A percentile compares a stretch with the other conserved stretches of the same genome.
phyloP scores from a whole-genome alignment of 768 basidiomycete species.

The Podaxis sp. region DNA sequence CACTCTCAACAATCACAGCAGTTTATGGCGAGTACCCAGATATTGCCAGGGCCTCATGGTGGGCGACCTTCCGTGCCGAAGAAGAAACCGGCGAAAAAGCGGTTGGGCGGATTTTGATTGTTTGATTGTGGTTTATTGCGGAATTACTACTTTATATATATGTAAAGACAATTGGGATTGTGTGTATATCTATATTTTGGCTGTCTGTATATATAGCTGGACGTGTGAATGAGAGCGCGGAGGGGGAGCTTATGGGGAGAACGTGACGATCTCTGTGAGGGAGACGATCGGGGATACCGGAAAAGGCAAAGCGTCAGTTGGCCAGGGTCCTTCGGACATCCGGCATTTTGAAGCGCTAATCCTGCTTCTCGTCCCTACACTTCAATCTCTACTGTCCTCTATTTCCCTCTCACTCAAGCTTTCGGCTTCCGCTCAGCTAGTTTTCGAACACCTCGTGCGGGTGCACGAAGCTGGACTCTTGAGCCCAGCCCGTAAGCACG shows the following conservation, averaged over 20 bases:
- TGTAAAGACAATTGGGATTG: background rate
- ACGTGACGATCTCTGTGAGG: background rate
- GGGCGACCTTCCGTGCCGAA: constrained; percentile 50
- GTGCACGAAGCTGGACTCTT: constrained; percentile 70
- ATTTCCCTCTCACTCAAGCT: constrained; percentile 9
- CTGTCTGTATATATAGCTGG: background rate
- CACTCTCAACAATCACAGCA: constrained; percentile 35
- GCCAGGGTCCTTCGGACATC: constrained; percentile 4
- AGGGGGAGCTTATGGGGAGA: no score
- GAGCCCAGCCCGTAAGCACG: constrained; percentile 59
- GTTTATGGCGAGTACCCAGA: constrained; percentile 62
- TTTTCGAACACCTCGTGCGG: constrained; percentile 45
- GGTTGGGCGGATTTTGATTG: constrained; percentile 71
- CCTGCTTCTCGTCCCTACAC: constrained; percentile 9
- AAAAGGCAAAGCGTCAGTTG: constrained; percentile 18
- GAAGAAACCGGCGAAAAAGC: constrained; percentile 64
- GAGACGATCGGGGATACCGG: constrained; percentile 11
- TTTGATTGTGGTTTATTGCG: background rate
- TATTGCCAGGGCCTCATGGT: constrained; percentile 70
- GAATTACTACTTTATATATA: constrained; percentile 1
- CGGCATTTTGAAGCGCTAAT: constrained; percentile 3
- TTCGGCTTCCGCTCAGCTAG: background rate
- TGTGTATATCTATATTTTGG: constrained; percentile 3
- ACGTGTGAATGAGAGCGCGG: no score
- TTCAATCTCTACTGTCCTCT: constrained; percentile 13